Conservation (phyloP, 176 grass and related monocot genomes). For the Triticum monococcum region DNA sequence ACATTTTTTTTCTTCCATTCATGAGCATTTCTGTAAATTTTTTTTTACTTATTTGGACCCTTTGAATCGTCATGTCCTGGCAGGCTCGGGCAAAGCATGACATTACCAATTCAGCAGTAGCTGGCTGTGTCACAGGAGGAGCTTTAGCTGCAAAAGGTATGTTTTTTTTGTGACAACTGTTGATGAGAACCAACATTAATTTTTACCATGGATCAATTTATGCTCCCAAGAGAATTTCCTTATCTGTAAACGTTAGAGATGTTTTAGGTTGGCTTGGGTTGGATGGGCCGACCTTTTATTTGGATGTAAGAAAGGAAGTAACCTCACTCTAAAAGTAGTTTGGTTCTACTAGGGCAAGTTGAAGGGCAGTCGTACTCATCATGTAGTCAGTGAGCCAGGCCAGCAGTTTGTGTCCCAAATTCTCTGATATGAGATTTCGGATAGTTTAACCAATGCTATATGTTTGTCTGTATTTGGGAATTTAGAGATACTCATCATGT, state of each 20-base stretch:
- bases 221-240: constrained; percentile 12
- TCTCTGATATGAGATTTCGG: background rate
- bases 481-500: background rate
- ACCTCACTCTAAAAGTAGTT: background rate
- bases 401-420: background rate
- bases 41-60: background rate
- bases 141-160: constrained; percentile 80
- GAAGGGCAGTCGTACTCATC: background rate
- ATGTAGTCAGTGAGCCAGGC: background rate
- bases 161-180: constrained; percentile 1
- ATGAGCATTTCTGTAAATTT: background rate
- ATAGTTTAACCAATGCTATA: constrained; percentile 9
- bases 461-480: background rate
- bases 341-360: background rate
- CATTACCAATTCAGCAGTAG: constrained; percentile 75
- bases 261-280: constrained; percentile 17
- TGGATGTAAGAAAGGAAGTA: background rate
- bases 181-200: background rate
- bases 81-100: constrained; percentile 94
- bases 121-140: constrained; percentile 92
- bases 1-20: background rate
- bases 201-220: background rate
- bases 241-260: background rate
- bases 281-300: background rate
- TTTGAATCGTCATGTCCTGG: constrained; percentile 17